Conservation (phyloP, 2,329 filamentous ascomycete genomes). For the Sporothrix variecibatus region DNA sequence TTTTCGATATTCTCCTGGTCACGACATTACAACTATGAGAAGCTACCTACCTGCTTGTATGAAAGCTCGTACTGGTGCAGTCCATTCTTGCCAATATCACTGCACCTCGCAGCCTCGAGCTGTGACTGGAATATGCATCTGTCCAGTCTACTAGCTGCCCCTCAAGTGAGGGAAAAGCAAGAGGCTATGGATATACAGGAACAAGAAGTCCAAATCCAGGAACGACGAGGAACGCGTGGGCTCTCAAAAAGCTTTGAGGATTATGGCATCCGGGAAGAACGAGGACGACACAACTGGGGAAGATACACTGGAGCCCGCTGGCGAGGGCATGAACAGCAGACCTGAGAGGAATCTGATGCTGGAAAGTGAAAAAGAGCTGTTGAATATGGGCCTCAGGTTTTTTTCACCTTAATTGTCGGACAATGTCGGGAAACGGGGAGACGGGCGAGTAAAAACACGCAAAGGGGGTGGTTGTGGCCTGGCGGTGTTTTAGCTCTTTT, state of each 20-base stretch:
- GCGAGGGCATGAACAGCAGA: background rate
- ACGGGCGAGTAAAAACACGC: background rate
- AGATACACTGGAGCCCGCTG: background rate
- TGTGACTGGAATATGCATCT: background rate
- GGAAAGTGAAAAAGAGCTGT: background rate
- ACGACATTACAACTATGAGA: background rate
- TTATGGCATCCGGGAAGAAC: conserved; percentile 14
- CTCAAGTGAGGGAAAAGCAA: background rate
- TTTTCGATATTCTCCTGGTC: background rate
- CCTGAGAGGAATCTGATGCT: background rate
- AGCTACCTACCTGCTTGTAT: background rate
- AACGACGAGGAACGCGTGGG: background rate
- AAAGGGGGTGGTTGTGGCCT: conserved; percentile 1
- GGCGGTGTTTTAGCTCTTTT: conserved; percentile 19
- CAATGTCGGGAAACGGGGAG: conserved; percentile 24
- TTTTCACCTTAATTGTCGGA: conserved; percentile 14
- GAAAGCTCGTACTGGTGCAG: background rate
- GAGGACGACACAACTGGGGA: conserved; percentile 1
- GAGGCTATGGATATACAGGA: conserved; percentile 16
- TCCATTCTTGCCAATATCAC: background rate
- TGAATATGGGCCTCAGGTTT: background rate
- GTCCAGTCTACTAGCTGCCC: background rate
- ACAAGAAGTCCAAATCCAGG: background rate
- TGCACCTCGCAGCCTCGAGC: background rate
- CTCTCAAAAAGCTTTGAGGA: background rate